phyloP scores from a whole-genome alignment of 345 rosid genomes.

The Citropsis articulata region DNA sequence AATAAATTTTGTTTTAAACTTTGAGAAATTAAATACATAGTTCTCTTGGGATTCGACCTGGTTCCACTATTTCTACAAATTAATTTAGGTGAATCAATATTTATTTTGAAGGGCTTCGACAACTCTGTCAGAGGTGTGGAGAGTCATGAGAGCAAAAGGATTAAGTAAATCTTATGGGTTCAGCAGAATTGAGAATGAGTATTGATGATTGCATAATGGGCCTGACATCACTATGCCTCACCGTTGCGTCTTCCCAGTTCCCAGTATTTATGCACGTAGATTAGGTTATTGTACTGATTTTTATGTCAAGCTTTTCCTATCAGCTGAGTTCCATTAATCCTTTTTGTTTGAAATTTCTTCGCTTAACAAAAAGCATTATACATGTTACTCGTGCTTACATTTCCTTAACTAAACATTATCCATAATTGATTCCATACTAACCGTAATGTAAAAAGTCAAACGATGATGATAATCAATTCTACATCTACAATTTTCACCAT shows the following conservation, averaged over 20 bases:
- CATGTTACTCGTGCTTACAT: not conserved
- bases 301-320: not conserved
- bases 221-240: not conserved
- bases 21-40: too few relatives aligned
- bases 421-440: not conserved
- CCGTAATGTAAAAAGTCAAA: too few relatives aligned
- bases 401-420: not conserved
- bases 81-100: too few relatives aligned
- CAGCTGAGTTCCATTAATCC: not conserved
- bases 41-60: too few relatives aligned
- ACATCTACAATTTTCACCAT: too few relatives aligned
- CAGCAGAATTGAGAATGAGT: conserved; percentile 24
- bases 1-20: too few relatives aligned
- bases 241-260: not conserved
- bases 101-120: too few relatives aligned
- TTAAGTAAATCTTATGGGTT: conserved; percentile 41
- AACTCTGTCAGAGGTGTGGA: conserved; percentile 53
- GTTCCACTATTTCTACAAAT: too few relatives aligned
- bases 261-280: not conserved
- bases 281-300: not conserved
- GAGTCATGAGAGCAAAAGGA: conserved; percentile 35
- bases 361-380: not conserved
- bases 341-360: too few relatives aligned
- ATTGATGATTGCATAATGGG: not conserved
- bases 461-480: too few relatives aligned